Base-by-base conservation (phyloP, 768 basidiomycete genomes). In the Suillus hirtellus region DNA sequence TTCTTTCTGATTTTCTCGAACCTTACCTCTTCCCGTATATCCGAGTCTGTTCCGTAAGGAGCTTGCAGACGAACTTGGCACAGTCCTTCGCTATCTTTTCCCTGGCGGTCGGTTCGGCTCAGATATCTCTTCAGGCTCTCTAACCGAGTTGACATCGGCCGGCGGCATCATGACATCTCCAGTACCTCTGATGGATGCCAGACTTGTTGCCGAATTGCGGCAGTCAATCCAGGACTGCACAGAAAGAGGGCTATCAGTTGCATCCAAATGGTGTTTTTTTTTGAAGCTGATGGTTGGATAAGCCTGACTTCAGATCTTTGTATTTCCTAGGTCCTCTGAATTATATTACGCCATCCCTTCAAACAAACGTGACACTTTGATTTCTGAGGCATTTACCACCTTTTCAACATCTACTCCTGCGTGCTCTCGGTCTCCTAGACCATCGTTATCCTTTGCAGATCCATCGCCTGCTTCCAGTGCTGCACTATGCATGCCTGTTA, bases 141-240 rank as follows among this genome's bases (percentile, higher is more conserved):
- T 50, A 27, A 50, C 27, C 31, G 10, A 34, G 31, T 52, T 17
- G 5, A 34, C 31, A 17, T 53, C 31, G 37, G 60, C 53, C 14
- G 21, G 38, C 24, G 60, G 15, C 24, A 38, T 24, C 49, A 38
- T 54, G 38, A 4, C 60, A 61, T 19, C 38, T 27, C 19, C 58
- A 44, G n/a, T 40, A 63, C 67, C 53, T 52, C 62, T 40, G 59
- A 78, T 87, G 56, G 84, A 89, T 69, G 65, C 67, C n/a, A 79
- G 82, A 46, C 79, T 84, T 59, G 77, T 86, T n/a, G 74, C 76
- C 21, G 86, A 86, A 27, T 71, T 95, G 60, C 81, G 88, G 34
- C 74, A 73, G 46, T 86, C 92, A 6, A 82, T 89, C 62, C 84
- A 81, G 63, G 89, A 93, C 70, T 93, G 92, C 67, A 80, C 88